These are phyloP conservation scores for Scedosporium aurantiacum DNA, from an alignment of 2,329 filamentous ascomycete species.

Conservation along the genomic window DNA sequence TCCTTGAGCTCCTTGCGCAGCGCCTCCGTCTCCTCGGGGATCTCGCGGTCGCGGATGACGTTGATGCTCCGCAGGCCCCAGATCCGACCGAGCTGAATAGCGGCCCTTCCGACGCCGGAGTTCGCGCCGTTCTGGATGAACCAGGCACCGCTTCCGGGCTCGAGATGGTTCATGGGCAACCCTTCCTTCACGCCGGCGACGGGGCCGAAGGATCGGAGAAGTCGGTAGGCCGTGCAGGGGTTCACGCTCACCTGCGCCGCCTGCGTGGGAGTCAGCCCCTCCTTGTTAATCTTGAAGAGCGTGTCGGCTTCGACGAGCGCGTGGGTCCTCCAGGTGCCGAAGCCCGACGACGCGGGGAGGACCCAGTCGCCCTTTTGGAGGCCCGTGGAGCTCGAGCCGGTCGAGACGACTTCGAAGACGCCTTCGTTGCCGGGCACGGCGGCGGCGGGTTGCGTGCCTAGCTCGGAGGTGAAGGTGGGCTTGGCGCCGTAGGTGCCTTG, in stretches of 20 bases:
- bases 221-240: conserved; percentile 86
- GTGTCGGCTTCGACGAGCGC: conserved; percentile 48
- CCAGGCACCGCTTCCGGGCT: conserved; percentile 59
- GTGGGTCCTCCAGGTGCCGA: conserved; percentile 94
- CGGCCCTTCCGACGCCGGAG: conserved; percentile 79
- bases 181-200: conserved; percentile 32
- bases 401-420: conserved; percentile 75
- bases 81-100: conserved; percentile 72
- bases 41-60: conserved; percentile 64
- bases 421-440: conserved; percentile 85
- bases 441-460: conserved; percentile 67
- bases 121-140: conserved; percentile 97
- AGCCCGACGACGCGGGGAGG: conserved; percentile 69
- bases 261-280: conserved; percentile 62
- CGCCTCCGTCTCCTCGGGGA: conserved; percentile 50
- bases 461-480: conserved; percentile 61
- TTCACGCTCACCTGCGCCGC: conserved; percentile 86
- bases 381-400: conserved; percentile 42
- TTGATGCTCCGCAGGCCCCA: conserved; percentile 93
- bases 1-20: conserved; percentile 39
- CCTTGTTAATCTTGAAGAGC: conserved; percentile 60
- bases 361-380: conserved; percentile 82
- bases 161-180: conserved; percentile 33
- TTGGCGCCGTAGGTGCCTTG: conserved; percentile 91
- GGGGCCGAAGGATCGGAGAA: conserved; percentile 69